phyloP scores from a whole-genome alignment of 371 early-diverging fungal genomes.

The Lichtheimia ornata region DNA sequence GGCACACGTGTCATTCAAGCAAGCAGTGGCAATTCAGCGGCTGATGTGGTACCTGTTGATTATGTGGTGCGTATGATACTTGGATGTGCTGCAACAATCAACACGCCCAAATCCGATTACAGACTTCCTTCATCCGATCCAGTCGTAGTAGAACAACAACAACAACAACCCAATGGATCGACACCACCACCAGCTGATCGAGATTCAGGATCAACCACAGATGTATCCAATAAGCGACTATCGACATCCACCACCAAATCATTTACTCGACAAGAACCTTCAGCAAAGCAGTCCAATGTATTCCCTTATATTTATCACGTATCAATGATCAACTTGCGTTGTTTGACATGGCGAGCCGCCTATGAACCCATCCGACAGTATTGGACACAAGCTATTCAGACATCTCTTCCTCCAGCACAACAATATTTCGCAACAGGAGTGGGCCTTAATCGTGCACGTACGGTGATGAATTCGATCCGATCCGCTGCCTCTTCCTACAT shows the following conservation, averaged over 20 bases:
- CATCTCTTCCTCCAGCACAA: constrained; percentile 26
- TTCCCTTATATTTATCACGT: constrained; percentile 46
- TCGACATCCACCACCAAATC: too few relatives aligned
- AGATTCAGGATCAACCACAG: background rate
- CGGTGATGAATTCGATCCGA: constrained; percentile 45
- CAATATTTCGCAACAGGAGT: constrained; percentile 27
- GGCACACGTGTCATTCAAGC: constrained; percentile 40
- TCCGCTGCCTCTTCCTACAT: constrained; percentile 30
- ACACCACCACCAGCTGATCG: constrained; percentile 1
- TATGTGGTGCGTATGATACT: constrained; percentile 44
- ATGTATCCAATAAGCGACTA: background rate
- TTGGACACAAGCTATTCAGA: constrained; percentile 38
- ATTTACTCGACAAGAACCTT: too few relatives aligned
- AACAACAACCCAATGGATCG: background rate
- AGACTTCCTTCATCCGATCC: constrained; percentile 5
- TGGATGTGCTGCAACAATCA: constrained; percentile 36
- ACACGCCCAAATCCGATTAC: constrained; percentile 16
- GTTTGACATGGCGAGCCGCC: constrained; percentile 37
- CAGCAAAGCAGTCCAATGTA: background rate
- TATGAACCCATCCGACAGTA: constrained; percentile 50
- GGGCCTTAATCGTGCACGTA: constrained; percentile 46
- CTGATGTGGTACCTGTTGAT: constrained; percentile 63
- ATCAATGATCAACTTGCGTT: constrained; percentile 25
- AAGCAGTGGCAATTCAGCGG: constrained; percentile 32
- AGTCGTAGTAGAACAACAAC: background rate